A percentile compares a stretch with the other conserved stretches of the same genome.
These are phyloP conservation scores for Xylaria sp. DNA, from an alignment of 2,329 filamentous ascomycete genomes.

Conservation along the genomic window DNA sequence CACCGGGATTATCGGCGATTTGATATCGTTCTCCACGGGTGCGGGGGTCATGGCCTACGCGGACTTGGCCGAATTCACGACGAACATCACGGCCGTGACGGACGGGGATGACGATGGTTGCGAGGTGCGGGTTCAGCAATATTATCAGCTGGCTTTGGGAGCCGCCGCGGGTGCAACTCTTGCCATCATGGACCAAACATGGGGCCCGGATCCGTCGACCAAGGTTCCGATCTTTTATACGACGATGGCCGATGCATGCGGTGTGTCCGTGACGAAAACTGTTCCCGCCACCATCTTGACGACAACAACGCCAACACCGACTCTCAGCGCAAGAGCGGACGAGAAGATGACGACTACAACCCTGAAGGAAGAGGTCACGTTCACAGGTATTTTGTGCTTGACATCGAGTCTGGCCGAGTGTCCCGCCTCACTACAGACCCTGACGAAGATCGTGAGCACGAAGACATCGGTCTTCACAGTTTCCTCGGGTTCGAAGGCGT, in stretches of 20 bases:
- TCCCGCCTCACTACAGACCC: conserved; percentile 45
- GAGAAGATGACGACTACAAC: conserved; percentile 35
- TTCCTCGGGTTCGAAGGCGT: conserved; percentile 34
- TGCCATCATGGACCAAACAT: conserved; percentile 38
- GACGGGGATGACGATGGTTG: conserved; percentile 36
- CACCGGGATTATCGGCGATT: conserved; percentile 22
- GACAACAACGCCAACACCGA: conserved; percentile 24
- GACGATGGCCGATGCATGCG: conserved; percentile 42
- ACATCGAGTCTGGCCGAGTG: conserved; percentile 43
- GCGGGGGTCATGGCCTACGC: conserved; percentile 46
- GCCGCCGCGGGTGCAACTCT: conserved; percentile 50
- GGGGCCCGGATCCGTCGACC: conserved; percentile 45
- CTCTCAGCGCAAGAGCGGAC: conserved; percentile 15
- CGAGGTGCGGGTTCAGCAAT: conserved; percentile 41
- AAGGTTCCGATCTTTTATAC: conserved; percentile 50
- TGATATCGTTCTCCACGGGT: conserved; percentile 36
- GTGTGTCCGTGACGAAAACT: conserved; percentile 25
- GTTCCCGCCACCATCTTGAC: conserved; percentile 13
- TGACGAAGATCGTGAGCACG: conserved; percentile 36
- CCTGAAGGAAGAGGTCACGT: conserved; percentile 37
- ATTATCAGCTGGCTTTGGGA: conserved; percentile 48
- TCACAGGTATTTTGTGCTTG: conserved; percentile 42
- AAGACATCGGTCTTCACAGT: conserved; percentile 39
- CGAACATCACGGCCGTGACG: conserved; percentile 42
- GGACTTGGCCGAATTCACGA: conserved; percentile 49